A percentile compares a stretch with the other conserved stretches of the same genome.
phyloP scores from a whole-genome alignment of 441 rosid genomes.

The Corymbia calophylla region DNA sequence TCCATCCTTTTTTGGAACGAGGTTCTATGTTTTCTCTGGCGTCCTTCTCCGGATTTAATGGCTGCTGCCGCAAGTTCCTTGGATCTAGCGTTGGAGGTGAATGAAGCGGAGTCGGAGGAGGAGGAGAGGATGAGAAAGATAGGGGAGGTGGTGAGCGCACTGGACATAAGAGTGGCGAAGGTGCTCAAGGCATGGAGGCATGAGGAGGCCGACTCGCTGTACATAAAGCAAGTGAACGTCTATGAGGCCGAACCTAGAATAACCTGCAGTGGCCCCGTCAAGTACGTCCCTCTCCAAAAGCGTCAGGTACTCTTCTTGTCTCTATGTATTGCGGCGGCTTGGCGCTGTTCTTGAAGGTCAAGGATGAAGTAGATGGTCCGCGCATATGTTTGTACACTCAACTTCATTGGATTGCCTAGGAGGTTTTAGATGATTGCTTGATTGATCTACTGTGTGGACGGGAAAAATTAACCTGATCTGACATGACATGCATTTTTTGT shows the following conservation, averaged over 20 bases:
- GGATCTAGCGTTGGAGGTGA: background rate
- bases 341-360: background rate
- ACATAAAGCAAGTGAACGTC: slow-evolving; percentile 80
- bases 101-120: background rate
- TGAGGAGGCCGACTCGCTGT: slow-evolving; percentile 83
- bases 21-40: no score
- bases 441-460: background rate
- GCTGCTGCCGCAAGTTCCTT: background rate
- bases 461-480: background rate
- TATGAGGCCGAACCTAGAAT: slow-evolving; percentile 73
- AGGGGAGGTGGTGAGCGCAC: slow-evolving; percentile 50
- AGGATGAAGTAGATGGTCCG: background rate
- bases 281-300: slow-evolving; percentile 49
- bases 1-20: no score
- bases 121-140: slow-evolving; percentile 3
- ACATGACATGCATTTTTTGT: background rate
- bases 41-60: no score
- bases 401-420: background rate
- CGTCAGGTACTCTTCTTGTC: slow-evolving; percentile 35
- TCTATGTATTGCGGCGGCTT: background rate
- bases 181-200: slow-evolving; percentile 84
- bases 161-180: slow-evolving; percentile 76
- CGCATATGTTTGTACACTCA: background rate
- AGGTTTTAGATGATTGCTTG: background rate
- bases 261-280: slow-evolving; percentile 89